phyloP scores from a whole-genome alignment of 1,139 yeast species.

The Kurtzmaniella natalensis region DNA sequence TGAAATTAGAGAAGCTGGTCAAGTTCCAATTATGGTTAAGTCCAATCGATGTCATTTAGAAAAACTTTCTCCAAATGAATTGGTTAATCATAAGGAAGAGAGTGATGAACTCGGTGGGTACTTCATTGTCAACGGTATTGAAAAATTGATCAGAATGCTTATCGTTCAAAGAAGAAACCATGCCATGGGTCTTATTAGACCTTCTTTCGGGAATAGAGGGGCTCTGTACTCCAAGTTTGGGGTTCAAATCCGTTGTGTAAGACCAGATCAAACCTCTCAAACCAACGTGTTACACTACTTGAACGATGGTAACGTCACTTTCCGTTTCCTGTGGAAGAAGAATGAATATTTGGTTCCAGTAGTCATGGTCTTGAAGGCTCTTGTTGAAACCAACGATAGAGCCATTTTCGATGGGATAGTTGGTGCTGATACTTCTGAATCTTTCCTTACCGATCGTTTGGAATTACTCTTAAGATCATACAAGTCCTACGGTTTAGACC shows the following conservation, averaged over 20 bases:
- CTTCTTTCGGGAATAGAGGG: conserved; percentile 92
- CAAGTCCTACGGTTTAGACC: conserved; percentile 72
- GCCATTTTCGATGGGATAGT: conserved; percentile 95
- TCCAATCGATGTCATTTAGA: conserved; percentile 89
- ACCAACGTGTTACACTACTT: conserved; percentile 94
- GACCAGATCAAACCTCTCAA: conserved; percentile 97
- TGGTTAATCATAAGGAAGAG: conserved; percentile 80
- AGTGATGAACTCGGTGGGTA: conserved; percentile 96
- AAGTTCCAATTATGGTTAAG: conserved; percentile 84
- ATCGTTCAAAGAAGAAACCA: conserved; percentile 97
- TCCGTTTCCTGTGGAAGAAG: conserved; percentile 95
- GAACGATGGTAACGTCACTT: conserved; percentile 93
- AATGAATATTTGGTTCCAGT: conserved; percentile 94
- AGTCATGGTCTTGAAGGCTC: conserved; percentile 85
- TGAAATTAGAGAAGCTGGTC: conserved; percentile 90
- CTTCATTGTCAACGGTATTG: conserved; percentile 94
- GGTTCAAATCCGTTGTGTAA: conserved; percentile 87
- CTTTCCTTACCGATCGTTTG: conserved; percentile 96
- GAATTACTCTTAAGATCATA: conserved; percentile 86
- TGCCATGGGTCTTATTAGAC: conserved; percentile 96
- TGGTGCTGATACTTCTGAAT: conserved; percentile 80
- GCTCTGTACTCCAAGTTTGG: conserved; percentile 85
- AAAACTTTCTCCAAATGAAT: conserved; percentile 73
- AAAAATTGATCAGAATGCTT: conserved; percentile 92
- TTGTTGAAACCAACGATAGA: conserved; percentile 85